A percentile compares a stretch with the other conserved stretches of the same genome.
These are phyloP conservation scores for Mycena metata DNA, from an alignment of 768 basidiomycete genomes.

Conservation along the genomic window DNA sequence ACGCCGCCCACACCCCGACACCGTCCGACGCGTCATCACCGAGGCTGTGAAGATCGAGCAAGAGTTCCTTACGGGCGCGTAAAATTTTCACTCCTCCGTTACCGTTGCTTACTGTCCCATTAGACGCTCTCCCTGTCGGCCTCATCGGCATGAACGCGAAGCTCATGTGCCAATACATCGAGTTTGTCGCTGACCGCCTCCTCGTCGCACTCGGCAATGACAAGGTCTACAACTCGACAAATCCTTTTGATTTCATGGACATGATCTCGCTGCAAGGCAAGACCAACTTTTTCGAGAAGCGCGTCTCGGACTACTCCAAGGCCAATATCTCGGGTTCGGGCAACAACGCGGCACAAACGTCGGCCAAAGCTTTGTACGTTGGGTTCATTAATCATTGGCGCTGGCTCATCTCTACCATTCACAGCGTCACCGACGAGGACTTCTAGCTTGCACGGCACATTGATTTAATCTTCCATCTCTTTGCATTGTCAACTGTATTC, in stretches of 20 bases:
- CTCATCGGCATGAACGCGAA: conserved; percentile 82
- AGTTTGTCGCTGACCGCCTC: conserved; percentile 80
- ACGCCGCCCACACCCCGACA: conserved; percentile 75
- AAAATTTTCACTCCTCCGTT: background rate
- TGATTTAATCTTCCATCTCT: conserved; percentile 15
- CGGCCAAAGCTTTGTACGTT: conserved; percentile 51
- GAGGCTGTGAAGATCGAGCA: conserved; percentile 80
- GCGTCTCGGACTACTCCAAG: conserved; percentile 77
- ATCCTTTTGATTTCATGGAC: conserved; percentile 79
- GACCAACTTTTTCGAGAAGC: conserved; percentile 87
- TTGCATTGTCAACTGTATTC: conserved; percentile 31
- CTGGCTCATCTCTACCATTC: conserved; percentile 20
- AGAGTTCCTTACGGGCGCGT: conserved; percentile 71
- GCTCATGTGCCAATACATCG: conserved; percentile 80
- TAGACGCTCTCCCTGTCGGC: conserved; percentile 74
- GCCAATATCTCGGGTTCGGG: conserved; percentile 70
- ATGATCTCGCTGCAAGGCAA: conserved; percentile 85
- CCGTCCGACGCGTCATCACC: conserved; percentile 68
- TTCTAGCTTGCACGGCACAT: conserved; percentile 41
- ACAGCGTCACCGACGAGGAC: conserved; percentile 52
- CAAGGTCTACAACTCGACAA: conserved; percentile 68
- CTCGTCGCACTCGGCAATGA: conserved; percentile 77
- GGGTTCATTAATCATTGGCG: conserved; percentile 6
- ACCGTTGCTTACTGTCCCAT: background rate
- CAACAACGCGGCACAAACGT: conserved; percentile 41